Base-by-base conservation (phyloP, 2,329 filamentous ascomycete genomes). In the Pseudogymnoascus sp. region DNA sequence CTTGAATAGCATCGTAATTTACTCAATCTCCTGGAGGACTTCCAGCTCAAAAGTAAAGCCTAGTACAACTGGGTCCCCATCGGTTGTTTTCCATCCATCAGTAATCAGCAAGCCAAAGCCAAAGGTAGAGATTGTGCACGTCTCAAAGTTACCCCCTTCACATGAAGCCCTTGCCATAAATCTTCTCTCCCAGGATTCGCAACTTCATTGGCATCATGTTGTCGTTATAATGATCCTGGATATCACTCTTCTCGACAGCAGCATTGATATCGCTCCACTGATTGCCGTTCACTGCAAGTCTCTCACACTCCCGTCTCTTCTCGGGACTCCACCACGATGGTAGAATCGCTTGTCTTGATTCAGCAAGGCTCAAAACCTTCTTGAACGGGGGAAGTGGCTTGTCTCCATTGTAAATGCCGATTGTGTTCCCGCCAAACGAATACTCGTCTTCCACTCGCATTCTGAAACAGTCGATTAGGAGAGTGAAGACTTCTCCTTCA, bases 401-500 rank as follows among this genome's bases (percentile, higher is more conserved):
- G 5, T 62, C 39, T 5, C 41, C 62, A 19, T 62, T 52, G 23
- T 66, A 67, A 28, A 64, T 60, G 1, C 64, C 60, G 9, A 60
- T 25, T 7, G 45, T 45, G 33, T 63, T 62, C 2, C 60, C 61
- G 2, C n/a, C 30, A 9, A 63, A 65, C 8, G 2, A 6, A 22
- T 64, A 64, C 58, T 67, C 67, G 23, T 67, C 65, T 22, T 68
- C 63, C 19, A 63, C 35, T 12, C 63, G 61, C 35, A 67, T 59
- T n/a, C 64, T 65, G 62, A 62, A 66, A 35, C 58, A 67, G 28
- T 65, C 64, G 52, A 67, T 67, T 11, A 67, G 36, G 16, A 63
- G 62, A 7, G 14, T 52, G 35, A 62, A 62, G 3, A 39, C 64
- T 3, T 67, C 61, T 35, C 36, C 49, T 52, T 66, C 65, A 22